A percentile compares a stretch with the other conserved stretches of the same genome.
These are phyloP conservation scores for Corylus avellana DNA, from an alignment of 306 rosid genomes.

Conservation along the genomic window DNA sequence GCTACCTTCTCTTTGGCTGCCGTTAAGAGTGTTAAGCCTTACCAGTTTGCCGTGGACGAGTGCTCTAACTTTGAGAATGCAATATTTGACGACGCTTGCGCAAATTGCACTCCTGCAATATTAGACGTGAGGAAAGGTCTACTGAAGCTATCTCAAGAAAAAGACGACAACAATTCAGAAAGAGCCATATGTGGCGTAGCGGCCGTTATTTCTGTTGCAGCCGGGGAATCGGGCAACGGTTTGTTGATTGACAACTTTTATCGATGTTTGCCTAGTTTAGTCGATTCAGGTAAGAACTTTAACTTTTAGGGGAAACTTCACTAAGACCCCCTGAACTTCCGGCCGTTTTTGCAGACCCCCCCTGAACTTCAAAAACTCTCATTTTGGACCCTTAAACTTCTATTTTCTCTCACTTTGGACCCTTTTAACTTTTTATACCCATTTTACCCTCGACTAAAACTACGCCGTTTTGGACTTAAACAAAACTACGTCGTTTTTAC, in stretches of 20 bases:
- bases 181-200: constrained; percentile 53
- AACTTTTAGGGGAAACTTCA: too few species aligned
- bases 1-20: constrained; percentile 22
- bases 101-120: constrained; percentile 36
- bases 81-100: constrained; percentile 28
- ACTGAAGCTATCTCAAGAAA: not conserved
- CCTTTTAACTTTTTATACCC: too few species aligned
- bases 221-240: constrained; percentile 29
- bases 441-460: too few species aligned
- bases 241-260: constrained; percentile 35
- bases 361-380: too few species aligned
- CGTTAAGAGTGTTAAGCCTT: constrained; percentile 4
- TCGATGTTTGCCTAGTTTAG: constrained; percentile 44
- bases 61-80: constrained; percentile 43
- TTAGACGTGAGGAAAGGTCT: constrained; percentile 29
- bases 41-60: constrained; percentile 26
- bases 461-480: too few species aligned
- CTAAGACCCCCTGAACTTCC: too few species aligned
- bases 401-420: too few species aligned
- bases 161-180: constrained; percentile 8
- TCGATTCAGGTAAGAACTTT: constrained; percentile 32
- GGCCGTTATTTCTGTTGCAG: constrained; percentile 50
- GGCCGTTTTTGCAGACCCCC: too few species aligned
- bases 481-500: too few species aligned
- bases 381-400: too few species aligned